Evolutionary conservation across 2,329 filamentous ascomycete genomes (phyloP), one percentile per base, ranked within the genome.

Genomic region (Cladosporium phlei): DNA sequence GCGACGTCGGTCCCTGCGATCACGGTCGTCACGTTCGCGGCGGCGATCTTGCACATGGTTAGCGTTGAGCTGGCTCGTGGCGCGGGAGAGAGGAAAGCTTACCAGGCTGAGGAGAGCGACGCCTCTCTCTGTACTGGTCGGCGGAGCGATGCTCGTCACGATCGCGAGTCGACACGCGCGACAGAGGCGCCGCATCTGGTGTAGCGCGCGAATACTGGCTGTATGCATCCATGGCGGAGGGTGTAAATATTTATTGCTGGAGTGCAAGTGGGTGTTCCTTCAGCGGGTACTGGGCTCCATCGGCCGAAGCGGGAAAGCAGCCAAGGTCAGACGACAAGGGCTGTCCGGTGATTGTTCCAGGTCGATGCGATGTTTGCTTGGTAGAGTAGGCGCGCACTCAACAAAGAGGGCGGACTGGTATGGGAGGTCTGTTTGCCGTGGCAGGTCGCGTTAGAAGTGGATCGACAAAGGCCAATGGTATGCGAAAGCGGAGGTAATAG

Each of bases 1-100:
- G 53, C 84, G 81, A 34, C 84, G 86, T 51, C 84, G 83, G 39
- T 66, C 65, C 44, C 71, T 65, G 39, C 42, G 42, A 10, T 38
- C 37, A 28, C 44, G 44, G 14, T 47, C 44, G n/a, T 55, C 57
- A 34, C 56, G 57, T 48, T 70, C 65, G 50, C 55, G 54, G 17
- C 63, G 59, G 14, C 63, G 61, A 46, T 67, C 62, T 57, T 20
- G 30, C 8, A n/a, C n/a, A n/a, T n/a, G n/a, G 11, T 47, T 38
- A 38, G 35, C 22, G n/a, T 38, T 20, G 14, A 17, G 27, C 9
- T 11, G 14, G 9, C 53, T 39, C 46, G 57, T 59, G 58, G 28
- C 32, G 25, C 20, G 25, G 35, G 49, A 55, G 59, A 17, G 58
- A 61, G 47, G n/a, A n/a, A n/a, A 17, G 9, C 53, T 39, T 47